phyloP scores from a whole-genome alignment of 1,284 basidiomycete species.

The Austroboletus sp. region DNA sequence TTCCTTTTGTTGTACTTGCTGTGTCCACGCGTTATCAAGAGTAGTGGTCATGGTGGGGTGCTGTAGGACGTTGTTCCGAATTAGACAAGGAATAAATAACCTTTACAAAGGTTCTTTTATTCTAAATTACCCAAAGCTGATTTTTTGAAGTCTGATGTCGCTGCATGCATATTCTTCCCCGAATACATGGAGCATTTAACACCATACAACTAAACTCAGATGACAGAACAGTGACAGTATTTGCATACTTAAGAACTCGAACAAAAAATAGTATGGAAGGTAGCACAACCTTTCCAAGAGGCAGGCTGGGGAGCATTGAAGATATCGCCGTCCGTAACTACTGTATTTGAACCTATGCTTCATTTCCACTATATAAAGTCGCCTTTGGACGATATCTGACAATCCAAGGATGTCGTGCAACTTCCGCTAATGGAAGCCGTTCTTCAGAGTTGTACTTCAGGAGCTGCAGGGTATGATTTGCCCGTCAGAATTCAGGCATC shows the following conservation, averaged over 20 bases:
- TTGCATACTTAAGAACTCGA: too few species aligned
- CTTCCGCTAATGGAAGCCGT: conserved; percentile 75
- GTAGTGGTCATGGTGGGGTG: conserved; percentile 4
- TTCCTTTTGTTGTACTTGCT: background rate
- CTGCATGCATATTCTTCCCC: too few species aligned
- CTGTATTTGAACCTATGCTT: conserved; percentile 11
- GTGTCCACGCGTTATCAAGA: background rate
- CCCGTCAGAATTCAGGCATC: conserved; percentile 27
- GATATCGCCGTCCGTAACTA: background rate
- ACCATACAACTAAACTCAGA: too few species aligned
- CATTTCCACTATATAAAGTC: conserved; percentile 24
- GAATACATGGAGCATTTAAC: too few species aligned
- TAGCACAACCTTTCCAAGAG: conserved; percentile 4
- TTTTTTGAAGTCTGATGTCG: too few species aligned
- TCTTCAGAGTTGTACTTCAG: conserved; percentile 81
- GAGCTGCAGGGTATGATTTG: conserved; percentile 49
- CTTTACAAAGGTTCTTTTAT: background rate
- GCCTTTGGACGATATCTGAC: conserved; percentile 60
- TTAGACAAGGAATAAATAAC: conserved; percentile 21
- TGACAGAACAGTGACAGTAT: too few species aligned
- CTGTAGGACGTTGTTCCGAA: conserved; percentile 22
- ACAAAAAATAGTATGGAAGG: background rate
- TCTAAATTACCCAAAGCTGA: too few species aligned
- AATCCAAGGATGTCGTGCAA: conserved; percentile 89
- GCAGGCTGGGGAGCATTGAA: too few species aligned